Conservation (phyloP, 208 protist genomes). For the Vickermania spadyakhi region DNA sequence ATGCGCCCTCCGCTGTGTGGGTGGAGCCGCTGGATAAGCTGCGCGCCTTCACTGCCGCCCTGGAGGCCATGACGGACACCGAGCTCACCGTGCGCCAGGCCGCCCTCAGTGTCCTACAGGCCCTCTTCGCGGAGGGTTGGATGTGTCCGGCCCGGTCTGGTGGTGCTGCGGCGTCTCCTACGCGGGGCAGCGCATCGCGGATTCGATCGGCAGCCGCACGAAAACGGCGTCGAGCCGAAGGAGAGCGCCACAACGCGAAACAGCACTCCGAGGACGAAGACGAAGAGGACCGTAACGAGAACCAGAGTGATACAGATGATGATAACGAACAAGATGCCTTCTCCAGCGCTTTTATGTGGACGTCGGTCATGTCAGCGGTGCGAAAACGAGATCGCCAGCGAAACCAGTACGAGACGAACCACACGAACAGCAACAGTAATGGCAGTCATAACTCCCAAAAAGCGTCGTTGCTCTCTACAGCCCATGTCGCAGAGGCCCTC, state of each 20-base stretch:
- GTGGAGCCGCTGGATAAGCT: conserved; percentile 44
- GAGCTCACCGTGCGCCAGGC: conserved; percentile 47
- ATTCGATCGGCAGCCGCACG: not conserved
- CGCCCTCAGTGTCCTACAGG: conserved; percentile 28
- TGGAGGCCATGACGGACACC: conserved; percentile 69
- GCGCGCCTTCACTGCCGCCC: conserved; percentile 37
- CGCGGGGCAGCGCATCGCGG: not conserved
- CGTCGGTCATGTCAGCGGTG: not conserved
- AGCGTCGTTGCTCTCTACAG: too few species aligned
- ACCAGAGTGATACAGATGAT: not conserved
- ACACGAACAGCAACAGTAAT: too few species aligned
- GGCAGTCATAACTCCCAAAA: not conserved
- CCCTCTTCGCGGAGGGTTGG: conserved; percentile 24
- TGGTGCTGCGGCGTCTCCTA: not conserved
- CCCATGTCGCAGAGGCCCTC: not conserved
- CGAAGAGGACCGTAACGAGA: too few species aligned
- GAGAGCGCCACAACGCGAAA: not conserved
- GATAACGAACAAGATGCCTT: not conserved
- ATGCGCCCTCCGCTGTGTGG: not conserved
- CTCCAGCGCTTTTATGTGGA: not conserved
- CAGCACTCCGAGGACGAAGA: too few species aligned
- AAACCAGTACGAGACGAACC: too few species aligned
- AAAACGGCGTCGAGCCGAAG: too few species aligned
- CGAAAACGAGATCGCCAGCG: too few species aligned
- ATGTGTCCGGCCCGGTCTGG: conserved; percentile 6